Evolutionary conservation across 257 asterid genomes (phyloP), one percentile per base, ranked within the genome.

Genomic region (Solanum tacnaense): DNA sequence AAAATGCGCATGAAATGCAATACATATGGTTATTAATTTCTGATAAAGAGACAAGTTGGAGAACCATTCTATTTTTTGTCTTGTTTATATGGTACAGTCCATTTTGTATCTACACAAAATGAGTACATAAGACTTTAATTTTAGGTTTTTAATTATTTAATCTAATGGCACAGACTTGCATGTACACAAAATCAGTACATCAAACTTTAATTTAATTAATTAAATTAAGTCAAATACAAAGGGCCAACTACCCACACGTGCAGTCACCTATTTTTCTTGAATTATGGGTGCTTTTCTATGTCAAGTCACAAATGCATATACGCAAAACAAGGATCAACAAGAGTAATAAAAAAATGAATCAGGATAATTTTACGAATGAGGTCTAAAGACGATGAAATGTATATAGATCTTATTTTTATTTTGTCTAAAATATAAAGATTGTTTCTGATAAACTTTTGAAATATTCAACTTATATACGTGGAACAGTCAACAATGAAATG

Each of bases 101-200:
- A 31, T 31, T 71, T 31, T 72, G 27, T 72, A 18, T 32, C 16
- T 72, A 32, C 44, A 20, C 27, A 32, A 72, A 72, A 34, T 32
- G 44, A 72, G 81, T 72, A 72, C 27, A 72, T 18, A 52, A 34
- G 15, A 72, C 81, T 72, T 72, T 18, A 72, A 72, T 52, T 52
- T 34, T 73, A 35, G 49, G 15, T 20, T 73, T 8, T 35, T 73
- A 35, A 34, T 56, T 73, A 34, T 18, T 82, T 38, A 60, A 86
- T 39, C 39, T 38, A 60, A 72, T 39, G 86, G 89, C 91, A 83
- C 89, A 83, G 87, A 89, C 85, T 87, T 89, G 70, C 49, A 89
- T 87, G 89, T 58, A 20, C 74, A 31, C 86, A 67, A 60, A 87
- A 34, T 73, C 29, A 73, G 15, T 72, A 72, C 44, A 34, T 32